A percentile compares a stretch with the other conserved stretches of the same genome.
Conservation (phyloP, 1,139 yeast species). For the Blastobotrys capitulatus region DNA sequence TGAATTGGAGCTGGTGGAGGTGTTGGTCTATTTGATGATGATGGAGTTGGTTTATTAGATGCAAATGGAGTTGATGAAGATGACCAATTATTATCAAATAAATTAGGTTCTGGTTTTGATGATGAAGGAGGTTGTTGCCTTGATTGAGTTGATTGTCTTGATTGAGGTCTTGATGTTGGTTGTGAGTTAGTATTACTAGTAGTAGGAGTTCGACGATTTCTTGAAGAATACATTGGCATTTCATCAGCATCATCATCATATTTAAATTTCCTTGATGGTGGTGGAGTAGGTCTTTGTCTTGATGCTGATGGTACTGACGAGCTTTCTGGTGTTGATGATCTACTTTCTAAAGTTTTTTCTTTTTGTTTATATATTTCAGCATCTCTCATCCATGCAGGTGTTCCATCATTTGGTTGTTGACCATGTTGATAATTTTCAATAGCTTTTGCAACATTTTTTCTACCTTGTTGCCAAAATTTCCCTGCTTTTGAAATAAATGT, state of each 20-base stretch:
- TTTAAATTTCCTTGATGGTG: not conserved
- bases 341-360: not conserved
- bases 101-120: not conserved
- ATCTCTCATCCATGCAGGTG: slow-evolving; percentile 79
- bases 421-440: slow-evolving; percentile 52
- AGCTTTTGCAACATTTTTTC: slow-evolving; percentile 57
- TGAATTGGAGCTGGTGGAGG: slow-evolving; percentile 15
- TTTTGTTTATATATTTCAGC: slow-evolving; percentile 35
- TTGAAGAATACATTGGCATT: slow-evolving; percentile 6
- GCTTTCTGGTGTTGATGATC: not conserved
- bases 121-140: too few relatives aligned
- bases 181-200: not conserved
- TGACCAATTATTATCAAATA: not conserved
- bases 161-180: not conserved
- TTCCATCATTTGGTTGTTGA: slow-evolving; percentile 34
- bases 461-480: slow-evolving; percentile 53
- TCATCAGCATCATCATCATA: not conserved
- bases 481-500: slow-evolving; percentile 64
- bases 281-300: too few relatives aligned
- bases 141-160: too few relatives aligned
- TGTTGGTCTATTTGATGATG: not conserved
- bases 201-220: slow-evolving; percentile 4
- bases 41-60: not conserved
- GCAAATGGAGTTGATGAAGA: not conserved
- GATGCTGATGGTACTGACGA: too few relatives aligned